Base-by-base conservation (phyloP, 495 filamentous ascomycete genomes). In the Podospora comata region DNA sequence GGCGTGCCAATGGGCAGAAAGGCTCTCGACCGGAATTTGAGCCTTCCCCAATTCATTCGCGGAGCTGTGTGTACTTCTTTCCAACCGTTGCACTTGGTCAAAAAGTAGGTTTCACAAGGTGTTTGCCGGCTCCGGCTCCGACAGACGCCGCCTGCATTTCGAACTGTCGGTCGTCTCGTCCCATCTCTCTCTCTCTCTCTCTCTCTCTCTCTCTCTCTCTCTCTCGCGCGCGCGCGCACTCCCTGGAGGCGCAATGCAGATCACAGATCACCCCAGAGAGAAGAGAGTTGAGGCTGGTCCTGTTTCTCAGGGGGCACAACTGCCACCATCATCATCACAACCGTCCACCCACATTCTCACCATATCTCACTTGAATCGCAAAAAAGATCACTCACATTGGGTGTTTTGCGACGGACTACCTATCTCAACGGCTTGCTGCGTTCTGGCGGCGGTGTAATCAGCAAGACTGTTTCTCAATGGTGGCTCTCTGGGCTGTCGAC, bases 1-100 rank as follows among this genome's bases (percentile, higher is more conserved):
- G 53, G 54, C 69, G 59, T 71, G 69, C 69, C 69, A 71, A 68
- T 71, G 66, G 58, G 57, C 66, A 68, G 62, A 66, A 70, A 61
- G 54, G 26, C 30, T 23, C 23, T 23, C 23, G 30, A 32, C 60
- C 67, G 58, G 56, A 20, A 34, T 28, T 58, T 26, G 23, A 58
- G 55, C 23, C 23, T 58, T 58, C 55, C 23, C 55, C n/a, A 58
- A 58, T 58, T 62, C 60, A 69, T 69, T 66, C 68, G 68, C 63
- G 27, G 11, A 58, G 44, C 55, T 58, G 3, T 58, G 55, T 58
- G 9, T 19, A 5, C 55, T 58, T 58, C n/a, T 58, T 58, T 58
- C 55, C 39, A 48, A 62, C 44, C 39, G 34, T 56, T 59, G 59
- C 60, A 58, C 55, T 23, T 58, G n/a, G 55, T 56, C 4, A 26